Evolutionary conservation across 495 filamentous ascomycete species (phyloP).

Genomic region (Penicillium coffeae): DNA sequence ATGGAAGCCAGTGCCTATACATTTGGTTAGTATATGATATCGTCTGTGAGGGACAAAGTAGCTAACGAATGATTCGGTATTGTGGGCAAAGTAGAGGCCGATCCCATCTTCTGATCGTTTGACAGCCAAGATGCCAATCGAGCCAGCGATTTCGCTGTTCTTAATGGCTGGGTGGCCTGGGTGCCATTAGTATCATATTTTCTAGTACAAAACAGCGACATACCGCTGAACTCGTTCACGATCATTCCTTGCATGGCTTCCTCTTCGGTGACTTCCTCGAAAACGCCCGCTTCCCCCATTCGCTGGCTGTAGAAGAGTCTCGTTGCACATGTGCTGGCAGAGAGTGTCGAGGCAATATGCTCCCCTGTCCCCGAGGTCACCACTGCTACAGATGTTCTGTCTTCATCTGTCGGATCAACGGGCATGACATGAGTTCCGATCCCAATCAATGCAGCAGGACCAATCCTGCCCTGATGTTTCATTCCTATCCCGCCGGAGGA

Average conservation of each 20-base stretch:
- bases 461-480: constrained; percentile 88
- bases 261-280: constrained; percentile 65
- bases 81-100: constrained; percentile 84
- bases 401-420: constrained; percentile 54
- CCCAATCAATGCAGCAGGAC: constrained; percentile 88
- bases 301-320: constrained; percentile 66
- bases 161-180: constrained; percentile 69
- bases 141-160: constrained; percentile 64
- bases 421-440: constrained; percentile 87
- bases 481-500: constrained; percentile 99
- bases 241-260: constrained; percentile 69
- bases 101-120: constrained; percentile 70
- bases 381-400: constrained; percentile 62
- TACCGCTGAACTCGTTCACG: constrained; percentile 72
- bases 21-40: constrained; percentile 10
- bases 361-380: constrained; percentile 94
- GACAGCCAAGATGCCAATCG: constrained; percentile 78
- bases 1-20: constrained; percentile 75
- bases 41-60: not conserved
- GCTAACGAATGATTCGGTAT: constrained; percentile 81
- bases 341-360: constrained; percentile 91
- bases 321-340: constrained; percentile 72
- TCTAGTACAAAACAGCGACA: constrained; percentile 1
- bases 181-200: constrained; percentile 14
- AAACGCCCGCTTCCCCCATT: constrained; percentile 53